Evolutionary conservation across 192 early-diverging fungal genomes (phyloP).

Genomic region (Coemansia sp.): DNA sequence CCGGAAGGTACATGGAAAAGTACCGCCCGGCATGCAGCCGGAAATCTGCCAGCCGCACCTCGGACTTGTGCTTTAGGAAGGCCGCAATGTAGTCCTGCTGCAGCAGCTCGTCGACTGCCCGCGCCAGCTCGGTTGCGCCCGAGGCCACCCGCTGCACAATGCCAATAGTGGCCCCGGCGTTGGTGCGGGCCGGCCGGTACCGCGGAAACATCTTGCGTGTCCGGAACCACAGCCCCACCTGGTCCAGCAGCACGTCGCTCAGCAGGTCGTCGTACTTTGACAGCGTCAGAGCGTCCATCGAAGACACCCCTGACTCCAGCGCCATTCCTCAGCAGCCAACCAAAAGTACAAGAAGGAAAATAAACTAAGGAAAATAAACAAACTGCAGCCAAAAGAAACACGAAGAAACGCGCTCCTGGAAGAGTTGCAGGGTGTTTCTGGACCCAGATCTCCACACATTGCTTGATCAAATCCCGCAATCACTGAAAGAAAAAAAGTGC

Average conservation of each 20-base stretch:
- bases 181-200: slow-evolving; percentile 23
- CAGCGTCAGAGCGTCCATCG: slow-evolving; percentile 44
- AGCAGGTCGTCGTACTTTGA: slow-evolving; percentile 52
- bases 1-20: slow-evolving; percentile 60
- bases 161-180: not conserved
- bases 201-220: slow-evolving; percentile 50
- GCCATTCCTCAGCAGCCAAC: too few species aligned
- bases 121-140: slow-evolving; percentile 5
- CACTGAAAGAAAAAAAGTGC: not conserved
- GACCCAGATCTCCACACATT: too few species aligned
- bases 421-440: too few species aligned
- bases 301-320: slow-evolving; percentile 21
- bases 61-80: slow-evolving; percentile 34
- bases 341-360: too few species aligned
- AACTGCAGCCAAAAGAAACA: too few species aligned
- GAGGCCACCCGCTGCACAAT: slow-evolving; percentile 27
- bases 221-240: slow-evolving; percentile 37
- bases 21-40: slow-evolving; percentile 55
- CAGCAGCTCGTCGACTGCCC: slow-evolving; percentile 30
- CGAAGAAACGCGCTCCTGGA: too few species aligned
- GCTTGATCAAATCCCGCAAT: too few species aligned
- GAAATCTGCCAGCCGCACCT: slow-evolving; percentile 21
- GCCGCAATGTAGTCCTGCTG: slow-evolving; percentile 24
- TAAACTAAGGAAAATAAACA: too few species aligned
- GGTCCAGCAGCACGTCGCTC: slow-evolving; percentile 49